A percentile compares a stretch with the other conserved stretches of the same genome.
phyloP scores from a whole-genome alignment of 257 asterid species.

The Solanum dulcamara region DNA sequence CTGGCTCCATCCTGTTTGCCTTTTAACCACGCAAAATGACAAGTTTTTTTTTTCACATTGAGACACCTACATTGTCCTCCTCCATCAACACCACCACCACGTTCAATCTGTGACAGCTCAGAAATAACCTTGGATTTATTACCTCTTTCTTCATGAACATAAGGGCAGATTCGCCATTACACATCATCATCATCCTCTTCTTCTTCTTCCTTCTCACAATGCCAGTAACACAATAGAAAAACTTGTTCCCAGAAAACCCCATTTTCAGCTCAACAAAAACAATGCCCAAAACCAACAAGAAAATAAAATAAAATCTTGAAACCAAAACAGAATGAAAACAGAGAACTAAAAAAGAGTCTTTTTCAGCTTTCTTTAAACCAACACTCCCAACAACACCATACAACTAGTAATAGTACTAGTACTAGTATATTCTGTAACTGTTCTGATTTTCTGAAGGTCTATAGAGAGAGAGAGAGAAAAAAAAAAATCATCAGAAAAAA shows the following conservation, averaged over 20 bases:
- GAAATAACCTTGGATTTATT: constrained; percentile 28
- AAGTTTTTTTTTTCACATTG: not conserved
- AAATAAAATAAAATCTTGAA: not conserved
- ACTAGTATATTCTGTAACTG: not conserved
- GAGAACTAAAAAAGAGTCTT: not conserved
- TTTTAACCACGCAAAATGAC: constrained; percentile 34
- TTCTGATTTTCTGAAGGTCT: not conserved
- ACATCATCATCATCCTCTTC: constrained; percentile 5
- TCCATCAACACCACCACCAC: not conserved
- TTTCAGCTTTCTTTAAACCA: not conserved
- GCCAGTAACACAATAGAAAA: not conserved
- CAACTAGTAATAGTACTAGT: not conserved
- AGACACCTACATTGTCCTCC: constrained; percentile 29
- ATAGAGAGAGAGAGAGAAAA: not conserved
- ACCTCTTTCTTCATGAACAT: constrained; percentile 16
- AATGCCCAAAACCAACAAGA: not conserved
- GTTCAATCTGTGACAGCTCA: constrained; percentile 27
- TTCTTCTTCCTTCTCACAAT: not conserved
- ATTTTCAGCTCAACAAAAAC: not conserved
- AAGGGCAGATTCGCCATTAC: constrained; percentile 34
- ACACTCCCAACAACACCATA: not conserved
- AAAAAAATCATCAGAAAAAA: not conserved
- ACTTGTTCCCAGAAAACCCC: not conserved
- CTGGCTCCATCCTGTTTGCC: constrained; percentile 94
- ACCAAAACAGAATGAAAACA: not conserved